These are phyloP conservation scores for Neocucurbitaria cava DNA, from an alignment of 2,329 filamentous ascomycete genomes.

Conservation along the genomic window DNA sequence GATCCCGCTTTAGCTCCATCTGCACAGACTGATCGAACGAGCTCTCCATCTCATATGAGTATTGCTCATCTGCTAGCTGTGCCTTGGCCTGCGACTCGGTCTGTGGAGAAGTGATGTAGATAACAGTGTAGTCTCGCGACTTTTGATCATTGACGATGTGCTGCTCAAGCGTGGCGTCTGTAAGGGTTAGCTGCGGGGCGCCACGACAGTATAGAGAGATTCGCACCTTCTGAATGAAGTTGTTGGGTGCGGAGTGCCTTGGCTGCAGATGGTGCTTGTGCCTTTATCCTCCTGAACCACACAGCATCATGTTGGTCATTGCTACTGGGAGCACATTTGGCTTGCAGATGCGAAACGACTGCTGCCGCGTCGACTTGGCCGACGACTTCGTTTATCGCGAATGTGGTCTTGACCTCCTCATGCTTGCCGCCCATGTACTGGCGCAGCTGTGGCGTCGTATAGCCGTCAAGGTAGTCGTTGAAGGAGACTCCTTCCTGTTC, in stretches of 20 bases:
- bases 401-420: slow-evolving; percentile 61
- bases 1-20: slow-evolving; percentile 76
- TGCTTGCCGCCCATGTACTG: slow-evolving; percentile 57
- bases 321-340: slow-evolving; percentile 56
- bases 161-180: slow-evolving; percentile 33
- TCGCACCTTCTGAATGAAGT: slow-evolving; percentile 30
- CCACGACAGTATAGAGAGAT: background rate
- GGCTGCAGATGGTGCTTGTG: slow-evolving; percentile 21
- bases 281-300: slow-evolving; percentile 14
- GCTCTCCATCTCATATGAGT: slow-evolving; percentile 68
- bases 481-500: slow-evolving; percentile 77
- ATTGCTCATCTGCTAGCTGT: slow-evolving; percentile 24
- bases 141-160: slow-evolving; percentile 50
- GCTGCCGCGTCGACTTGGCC: slow-evolving; percentile 55
- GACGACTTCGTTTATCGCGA: slow-evolving; percentile 61
- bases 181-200: slow-evolving; percentile 7
- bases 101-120: slow-evolving; percentile 73
- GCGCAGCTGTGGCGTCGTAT: slow-evolving; percentile 61
- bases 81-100: slow-evolving; percentile 35
- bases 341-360: slow-evolving; percentile 53
- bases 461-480: slow-evolving; percentile 67
- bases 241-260: slow-evolving; percentile 18
- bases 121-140: slow-evolving; percentile 69
- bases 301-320: background rate
- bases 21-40: slow-evolving; percentile 69